phyloP scores from a whole-genome alignment of 1,284 basidiomycete genomes.

The Pholiota adiposa region DNA sequence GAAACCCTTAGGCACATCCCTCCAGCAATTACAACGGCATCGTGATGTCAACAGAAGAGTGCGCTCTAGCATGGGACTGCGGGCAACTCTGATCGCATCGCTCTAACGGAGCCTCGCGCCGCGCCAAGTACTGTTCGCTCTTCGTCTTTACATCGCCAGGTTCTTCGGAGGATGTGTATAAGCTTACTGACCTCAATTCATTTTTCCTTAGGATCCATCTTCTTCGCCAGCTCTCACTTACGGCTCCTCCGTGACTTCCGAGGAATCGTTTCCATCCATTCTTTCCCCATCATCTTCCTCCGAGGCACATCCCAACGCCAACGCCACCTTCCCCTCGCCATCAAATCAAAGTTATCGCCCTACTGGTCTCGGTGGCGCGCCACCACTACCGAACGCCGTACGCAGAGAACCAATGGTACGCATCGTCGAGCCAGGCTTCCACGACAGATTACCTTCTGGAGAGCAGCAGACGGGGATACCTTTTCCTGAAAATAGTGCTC shows the following conservation, averaged over 20 bases:
- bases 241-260: constrained; percentile 33
- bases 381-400: not conserved
- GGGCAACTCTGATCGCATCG: too few species aligned
- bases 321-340: constrained; percentile 13
- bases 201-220: constrained; percentile 20
- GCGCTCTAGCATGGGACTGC: too few species aligned
- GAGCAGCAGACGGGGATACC: constrained; percentile 5
- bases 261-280: constrained; percentile 31
- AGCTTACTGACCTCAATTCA: not conserved
- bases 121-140: too few species aligned
- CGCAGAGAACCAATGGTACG: not conserved
- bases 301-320: not conserved
- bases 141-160: not conserved
- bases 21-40: too few species aligned
- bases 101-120: too few species aligned
- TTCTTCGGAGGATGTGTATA: not conserved
- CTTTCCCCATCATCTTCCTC: constrained; percentile 21
- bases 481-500: constrained; percentile 27
- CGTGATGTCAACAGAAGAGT: too few species aligned
- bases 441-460: not conserved
- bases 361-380: constrained; percentile 9
- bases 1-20: too few species aligned
- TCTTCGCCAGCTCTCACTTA: constrained; percentile 35
- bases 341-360: constrained; percentile 5
- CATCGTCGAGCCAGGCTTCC: not conserved